Conservation (phyloP, 495 filamentous ascomycete genomes). For the Penicillium bovifimosum region DNA sequence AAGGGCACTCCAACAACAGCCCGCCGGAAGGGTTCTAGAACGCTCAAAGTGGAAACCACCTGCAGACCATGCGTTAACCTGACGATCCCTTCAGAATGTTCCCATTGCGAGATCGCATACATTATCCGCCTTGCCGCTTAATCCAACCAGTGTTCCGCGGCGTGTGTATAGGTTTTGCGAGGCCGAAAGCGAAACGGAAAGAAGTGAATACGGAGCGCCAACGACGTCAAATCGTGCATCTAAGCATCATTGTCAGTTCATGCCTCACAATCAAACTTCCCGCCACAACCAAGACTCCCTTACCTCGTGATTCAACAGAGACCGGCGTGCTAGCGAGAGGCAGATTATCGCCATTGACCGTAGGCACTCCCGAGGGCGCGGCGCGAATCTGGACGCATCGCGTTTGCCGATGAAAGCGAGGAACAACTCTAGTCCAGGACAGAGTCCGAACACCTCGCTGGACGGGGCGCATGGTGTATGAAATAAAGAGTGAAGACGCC, state of each 20-base stretch:
- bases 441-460: slow-evolving; percentile 36
- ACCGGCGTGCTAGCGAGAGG: slow-evolving; percentile 37
- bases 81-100: neutral
- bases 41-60: slow-evolving; percentile 79
- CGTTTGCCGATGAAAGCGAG: slow-evolving; percentile 28
- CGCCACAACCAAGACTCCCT: neutral
- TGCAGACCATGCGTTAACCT: slow-evolving; percentile 20
- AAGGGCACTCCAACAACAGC: slow-evolving; percentile 81
- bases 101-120: slow-evolving; percentile 37
- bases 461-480: slow-evolving; percentile 33
- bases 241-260: slow-evolving; percentile 25
- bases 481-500: slow-evolving; percentile 5
- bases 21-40: slow-evolving; percentile 76
- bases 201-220: slow-evolving; percentile 81
- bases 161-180: slow-evolving; percentile 90
- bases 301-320: slow-evolving; percentile 41
- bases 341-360: slow-evolving; percentile 34
- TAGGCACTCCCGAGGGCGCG: slow-evolving; percentile 33
- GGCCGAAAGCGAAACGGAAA: slow-evolving; percentile 86
- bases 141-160: slow-evolving; percentile 80
- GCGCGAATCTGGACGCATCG: slow-evolving; percentile 44
- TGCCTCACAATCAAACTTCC: neutral
- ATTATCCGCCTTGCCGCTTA: slow-evolving; percentile 88
- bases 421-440: slow-evolving; percentile 34
- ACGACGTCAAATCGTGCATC: slow-evolving; percentile 94